A percentile compares a stretch with the other conserved stretches of the same genome.
These are phyloP conservation scores for Aegilops tauschii DNA, from an alignment of 176 grass and related monocot genomes.

Conservation along the genomic window DNA sequence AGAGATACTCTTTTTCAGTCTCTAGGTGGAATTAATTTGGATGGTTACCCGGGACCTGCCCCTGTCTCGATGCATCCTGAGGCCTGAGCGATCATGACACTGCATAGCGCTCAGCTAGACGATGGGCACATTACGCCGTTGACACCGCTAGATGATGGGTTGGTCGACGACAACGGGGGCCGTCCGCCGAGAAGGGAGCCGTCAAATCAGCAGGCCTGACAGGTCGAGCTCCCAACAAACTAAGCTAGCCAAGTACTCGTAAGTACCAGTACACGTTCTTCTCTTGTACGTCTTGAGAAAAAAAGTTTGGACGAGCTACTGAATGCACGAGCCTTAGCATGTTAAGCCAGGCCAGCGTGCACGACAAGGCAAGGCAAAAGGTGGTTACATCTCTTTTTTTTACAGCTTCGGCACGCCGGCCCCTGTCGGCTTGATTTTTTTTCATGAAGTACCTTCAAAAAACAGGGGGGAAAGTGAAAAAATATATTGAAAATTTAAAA, in stretches of 20 bases:
- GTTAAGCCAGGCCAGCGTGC: neutral
- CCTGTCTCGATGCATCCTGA: neutral
- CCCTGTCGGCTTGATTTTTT: too few relatives aligned
- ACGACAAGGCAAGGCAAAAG: neutral
- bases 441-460: too few relatives aligned
- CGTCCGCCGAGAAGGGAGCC: neutral
- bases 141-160: neutral
- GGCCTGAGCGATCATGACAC: neutral
- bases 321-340: too few relatives aligned
- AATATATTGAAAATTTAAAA: too few relatives aligned
- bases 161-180: neutral
- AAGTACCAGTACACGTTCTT: too few relatives aligned
- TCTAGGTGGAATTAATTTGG: neutral
- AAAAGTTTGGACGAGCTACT: too few relatives aligned
- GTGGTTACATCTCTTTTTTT: too few relatives aligned
- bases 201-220: conserved; percentile 17
- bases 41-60: neutral
- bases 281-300: too few relatives aligned
- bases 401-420: too few relatives aligned
- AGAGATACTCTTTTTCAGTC: too few relatives aligned
- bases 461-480: too few relatives aligned
- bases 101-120: neutral
- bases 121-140: neutral
- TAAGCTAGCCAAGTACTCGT: neutral
- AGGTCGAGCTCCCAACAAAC: neutral